phyloP scores from a whole-genome alignment of 352 stramenopile species.

The Plasmopara viticola region DNA sequence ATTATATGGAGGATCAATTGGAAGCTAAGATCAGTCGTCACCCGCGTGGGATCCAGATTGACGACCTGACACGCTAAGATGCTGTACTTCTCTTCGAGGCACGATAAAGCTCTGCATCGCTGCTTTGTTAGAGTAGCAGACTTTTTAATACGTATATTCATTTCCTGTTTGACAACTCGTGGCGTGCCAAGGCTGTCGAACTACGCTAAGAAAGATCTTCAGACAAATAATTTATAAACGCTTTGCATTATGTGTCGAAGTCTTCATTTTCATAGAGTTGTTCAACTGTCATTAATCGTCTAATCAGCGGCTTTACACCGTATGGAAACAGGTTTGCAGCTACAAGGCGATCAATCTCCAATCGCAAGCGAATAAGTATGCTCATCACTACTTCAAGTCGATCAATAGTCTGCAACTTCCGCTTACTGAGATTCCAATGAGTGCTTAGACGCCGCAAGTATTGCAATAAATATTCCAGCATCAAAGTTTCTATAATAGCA shows the following conservation, averaged over 20 bases:
- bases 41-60: conserved; percentile 40
- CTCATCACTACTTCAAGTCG: conserved; percentile 37
- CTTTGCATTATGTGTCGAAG: conserved; percentile 6
- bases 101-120: neutral
- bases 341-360: conserved; percentile 54
- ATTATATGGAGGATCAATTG: conserved; percentile 74
- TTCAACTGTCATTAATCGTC: conserved; percentile 45
- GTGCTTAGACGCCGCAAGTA: conserved; percentile 37
- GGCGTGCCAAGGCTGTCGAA: conserved; percentile 5
- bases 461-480: conserved; percentile 54
- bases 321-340: conserved; percentile 48
- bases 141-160: no score
- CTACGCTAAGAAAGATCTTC: conserved; percentile 12
- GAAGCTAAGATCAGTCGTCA: conserved; percentile 49
- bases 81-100: neutral
- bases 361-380: conserved; percentile 50
- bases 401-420: conserved; percentile 13
- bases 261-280: conserved; percentile 34
- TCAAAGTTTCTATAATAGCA: conserved; percentile 44
- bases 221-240: conserved; percentile 41
- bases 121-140: neutral
- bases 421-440: conserved; percentile 26
- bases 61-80: conserved; percentile 29
- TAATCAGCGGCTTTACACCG: conserved; percentile 33
- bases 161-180: no score